Conservation (phyloP, 306 rosid genomes). For the Sicyos edulis region DNA sequence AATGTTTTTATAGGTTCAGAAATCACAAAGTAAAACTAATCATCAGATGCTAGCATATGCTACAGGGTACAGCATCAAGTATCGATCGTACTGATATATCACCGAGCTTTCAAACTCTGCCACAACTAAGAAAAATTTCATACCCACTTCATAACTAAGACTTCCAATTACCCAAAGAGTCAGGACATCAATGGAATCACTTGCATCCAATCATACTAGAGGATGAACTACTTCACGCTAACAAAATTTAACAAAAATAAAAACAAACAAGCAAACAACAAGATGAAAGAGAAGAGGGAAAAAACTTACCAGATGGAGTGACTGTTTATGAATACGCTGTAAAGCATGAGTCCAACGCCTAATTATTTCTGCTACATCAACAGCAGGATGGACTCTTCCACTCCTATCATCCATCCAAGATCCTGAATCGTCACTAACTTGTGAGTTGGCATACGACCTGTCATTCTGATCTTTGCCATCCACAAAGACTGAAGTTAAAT, state of each 20-base stretch:
- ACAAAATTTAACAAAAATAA: too few species aligned
- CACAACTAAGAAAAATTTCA: not conserved
- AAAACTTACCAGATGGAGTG: slow-evolving; percentile 66
- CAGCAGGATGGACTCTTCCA: slow-evolving; percentile 72
- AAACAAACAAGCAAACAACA: not conserved
- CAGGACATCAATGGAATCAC: not conserved
- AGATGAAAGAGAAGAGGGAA: not conserved
- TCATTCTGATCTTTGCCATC: slow-evolving; percentile 60
- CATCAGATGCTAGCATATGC: not conserved
- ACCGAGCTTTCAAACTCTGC: not conserved
- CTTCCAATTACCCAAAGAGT: not conserved
- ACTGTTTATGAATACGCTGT: slow-evolving; percentile 96
- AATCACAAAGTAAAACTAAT: not conserved
- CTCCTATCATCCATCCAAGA: slow-evolving; percentile 71
- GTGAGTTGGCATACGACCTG: slow-evolving; percentile 46
- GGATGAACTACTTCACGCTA: not conserved
- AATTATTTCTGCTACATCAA: slow-evolving; percentile 92
- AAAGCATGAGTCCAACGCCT: slow-evolving; percentile 99
- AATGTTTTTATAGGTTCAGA: too few species aligned
- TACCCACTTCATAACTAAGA: not conserved
- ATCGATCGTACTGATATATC: not conserved
- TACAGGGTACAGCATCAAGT: not conserved
- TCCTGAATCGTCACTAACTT: slow-evolving; percentile 43
- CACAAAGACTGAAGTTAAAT: slow-evolving; percentile 16
- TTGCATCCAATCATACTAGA: slow-evolving; percentile 14